Evolutionary conservation across 1,284 basidiomycete species (phyloP).

Genomic region (Laetiporus sulphureus): DNA sequence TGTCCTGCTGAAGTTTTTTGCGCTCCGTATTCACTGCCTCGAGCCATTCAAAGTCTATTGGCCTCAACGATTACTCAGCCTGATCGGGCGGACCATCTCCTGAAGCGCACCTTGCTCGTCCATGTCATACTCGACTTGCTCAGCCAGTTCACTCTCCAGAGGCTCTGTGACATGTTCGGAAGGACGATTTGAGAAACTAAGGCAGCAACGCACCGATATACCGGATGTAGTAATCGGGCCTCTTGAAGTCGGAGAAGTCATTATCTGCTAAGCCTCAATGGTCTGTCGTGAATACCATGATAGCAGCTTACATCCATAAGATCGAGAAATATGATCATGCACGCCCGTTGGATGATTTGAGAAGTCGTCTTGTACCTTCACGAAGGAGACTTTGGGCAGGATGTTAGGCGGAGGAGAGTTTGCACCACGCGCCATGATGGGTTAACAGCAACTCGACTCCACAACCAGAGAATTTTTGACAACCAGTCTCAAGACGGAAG

Average conservation of each 20-base stretch:
- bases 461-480: too few species aligned
- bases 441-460: too few species aligned
- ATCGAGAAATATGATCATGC: slow-evolving; percentile 23
- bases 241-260: slow-evolving; percentile 68
- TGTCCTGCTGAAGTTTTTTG: slow-evolving; percentile 70
- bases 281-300: background rate
- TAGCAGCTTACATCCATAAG: slow-evolving; percentile 27
- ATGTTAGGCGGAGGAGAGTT: slow-evolving; percentile 29
- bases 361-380: slow-evolving; percentile 51
- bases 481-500: too few species aligned
- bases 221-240: slow-evolving; percentile 85
- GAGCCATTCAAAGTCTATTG: slow-evolving; percentile 96
- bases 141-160: slow-evolving; percentile 85
- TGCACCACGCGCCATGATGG: slow-evolving; percentile 29
- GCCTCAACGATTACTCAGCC: too few species aligned
- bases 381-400: slow-evolving; percentile 57
- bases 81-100: background rate
- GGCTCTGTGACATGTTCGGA: slow-evolving; percentile 54
- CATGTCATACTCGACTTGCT: slow-evolving; percentile 99
- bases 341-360: slow-evolving; percentile 38
- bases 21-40: slow-evolving; percentile 82
- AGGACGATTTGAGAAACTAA: background rate
- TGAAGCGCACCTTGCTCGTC: slow-evolving; percentile 83
- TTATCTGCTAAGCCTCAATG: slow-evolving; percentile 49
- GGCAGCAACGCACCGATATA: slow-evolving; percentile 65